phyloP scores from a whole-genome alignment of 2,329 filamentous ascomycete species.

The Cercospora janseana region DNA sequence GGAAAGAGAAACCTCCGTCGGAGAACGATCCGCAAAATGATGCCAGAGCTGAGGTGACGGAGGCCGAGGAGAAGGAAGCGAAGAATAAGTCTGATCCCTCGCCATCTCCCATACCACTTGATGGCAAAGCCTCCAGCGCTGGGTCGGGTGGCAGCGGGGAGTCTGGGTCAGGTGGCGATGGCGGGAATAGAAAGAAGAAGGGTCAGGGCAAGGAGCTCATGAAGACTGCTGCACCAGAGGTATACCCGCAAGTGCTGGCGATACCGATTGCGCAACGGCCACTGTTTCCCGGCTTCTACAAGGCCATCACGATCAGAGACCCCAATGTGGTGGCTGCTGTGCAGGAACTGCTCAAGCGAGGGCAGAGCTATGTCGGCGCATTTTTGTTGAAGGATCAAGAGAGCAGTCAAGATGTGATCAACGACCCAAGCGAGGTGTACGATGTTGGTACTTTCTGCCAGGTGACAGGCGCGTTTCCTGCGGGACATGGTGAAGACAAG shows the following conservation, averaged over 20 bases:
- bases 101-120: conserved; percentile 51
- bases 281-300: conserved; percentile 96
- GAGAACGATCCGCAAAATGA: conserved; percentile 45
- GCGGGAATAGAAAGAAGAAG: conserved; percentile 71
- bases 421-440: conserved; percentile 85
- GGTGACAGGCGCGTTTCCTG: conserved; percentile 92
- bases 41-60: conserved; percentile 42
- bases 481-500: conserved; percentile 70
- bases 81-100: conserved; percentile 53
- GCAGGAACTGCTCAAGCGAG: conserved; percentile 92
- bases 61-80: conserved; percentile 43
- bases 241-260: conserved; percentile 96
- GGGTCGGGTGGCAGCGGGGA: conserved; percentile 51
- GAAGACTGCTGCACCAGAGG: conserved; percentile 86
- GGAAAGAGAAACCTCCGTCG: conserved; percentile 56
- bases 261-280: conserved; percentile 93
- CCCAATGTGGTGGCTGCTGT: conserved; percentile 88
- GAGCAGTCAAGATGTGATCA: conserved; percentile 89
- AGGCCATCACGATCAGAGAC: conserved; percentile 94
- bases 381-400: conserved; percentile 97
- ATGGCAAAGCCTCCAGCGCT: conserved; percentile 60
- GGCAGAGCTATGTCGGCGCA: conserved; percentile 94
- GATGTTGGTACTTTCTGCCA: conserved; percentile 97
- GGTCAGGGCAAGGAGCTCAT: conserved; percentile 68
- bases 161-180: conserved; percentile 45